Base-by-base conservation (phyloP, 768 basidiomycete species). In the Tylopilus intermedius region DNA sequence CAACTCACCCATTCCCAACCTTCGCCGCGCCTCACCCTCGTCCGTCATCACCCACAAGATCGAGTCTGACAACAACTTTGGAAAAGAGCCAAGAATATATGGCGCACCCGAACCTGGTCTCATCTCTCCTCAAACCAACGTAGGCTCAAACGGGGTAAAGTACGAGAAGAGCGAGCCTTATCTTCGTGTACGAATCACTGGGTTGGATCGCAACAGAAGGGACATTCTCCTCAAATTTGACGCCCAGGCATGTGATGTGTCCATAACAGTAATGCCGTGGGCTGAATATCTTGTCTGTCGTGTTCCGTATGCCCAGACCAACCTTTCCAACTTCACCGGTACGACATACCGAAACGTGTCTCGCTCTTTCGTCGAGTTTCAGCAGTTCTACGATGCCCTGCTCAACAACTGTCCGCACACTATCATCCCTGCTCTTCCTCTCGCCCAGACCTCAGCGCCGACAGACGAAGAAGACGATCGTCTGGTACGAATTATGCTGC, bases 401-500 rank as follows among this genome's bases (percentile, higher is more conserved):
- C 80, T 93, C 29, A 80, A 86, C 62, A 92, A 81, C 69, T 94
- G 91, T 67, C 96, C 96, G 0, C 96, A 98, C 65, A 95, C 94
- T 26, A 96, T 99, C 61, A 78, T 97, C 14, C 92, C 96, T 8
- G 96, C 96, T 4, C 79, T 99, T 13, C 96, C 96, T 1, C 79
- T 98, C n/a, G 83, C 94, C 0, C 92, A 95, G 59, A 97, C 94
- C 0, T 97, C 94, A 11, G 96, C 96, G 2, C 88, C 92, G 24
- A 94, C 92, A 11, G 96, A 98, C 64, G 96, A 98, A 72, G 96
- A 98, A 71, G 96, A 99, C 69, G 96, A 98, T 68, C 80, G 96
- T 18, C 78, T 99, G 2, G 92, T 99, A 30, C 88, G 88, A 67
- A 88, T 94, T 55, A 92, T 94, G 80, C 76, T 98, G 21, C 96